Percentiles rank a stretch among this genome's conserved stretches.
Evolutionary conservation across 2,329 filamentous ascomycete species (phyloP).

Genomic region (Fusarium palustre): DNA sequence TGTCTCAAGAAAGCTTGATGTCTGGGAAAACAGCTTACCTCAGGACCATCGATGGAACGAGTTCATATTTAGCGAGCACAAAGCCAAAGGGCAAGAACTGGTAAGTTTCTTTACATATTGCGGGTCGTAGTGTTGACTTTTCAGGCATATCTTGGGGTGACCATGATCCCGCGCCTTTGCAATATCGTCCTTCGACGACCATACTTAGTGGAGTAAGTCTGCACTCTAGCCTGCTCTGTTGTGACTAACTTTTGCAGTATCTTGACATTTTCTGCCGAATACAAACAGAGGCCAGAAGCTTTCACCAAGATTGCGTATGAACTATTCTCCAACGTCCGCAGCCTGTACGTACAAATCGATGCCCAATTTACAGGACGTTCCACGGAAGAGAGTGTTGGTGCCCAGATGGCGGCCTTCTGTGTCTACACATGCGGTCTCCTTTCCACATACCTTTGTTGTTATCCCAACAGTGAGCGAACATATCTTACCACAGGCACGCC

Average conservation of each 20-base stretch:
- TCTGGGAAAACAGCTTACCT: slow-evolving; percentile 64
- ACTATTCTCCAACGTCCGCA: slow-evolving; percentile 62
- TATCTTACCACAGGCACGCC: not conserved
- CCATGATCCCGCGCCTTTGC: slow-evolving; percentile 66
- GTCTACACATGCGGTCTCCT: slow-evolving; percentile 67
- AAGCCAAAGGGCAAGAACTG: slow-evolving; percentile 62
- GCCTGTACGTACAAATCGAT: slow-evolving; percentile 63
- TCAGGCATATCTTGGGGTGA: slow-evolving; percentile 66
- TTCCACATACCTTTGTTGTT: slow-evolving; percentile 64
- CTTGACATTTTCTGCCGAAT: slow-evolving; percentile 56
- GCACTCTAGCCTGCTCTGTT: not conserved
- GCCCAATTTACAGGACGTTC: slow-evolving; percentile 62
- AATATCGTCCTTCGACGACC: slow-evolving; percentile 67
- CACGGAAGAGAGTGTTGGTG: slow-evolving; percentile 62
- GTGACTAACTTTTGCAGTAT: slow-evolving; percentile 52
- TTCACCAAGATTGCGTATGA: slow-evolving; percentile 60
- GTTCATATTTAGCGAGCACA: slow-evolving; percentile 58
- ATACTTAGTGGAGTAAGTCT: slow-evolving; percentile 63
- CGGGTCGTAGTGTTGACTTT: slow-evolving; percentile 12
- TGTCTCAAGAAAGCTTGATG: slow-evolving; percentile 56
- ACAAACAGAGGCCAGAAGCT: slow-evolving; percentile 53
- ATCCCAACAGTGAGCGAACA: slow-evolving; percentile 58
- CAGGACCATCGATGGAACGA: slow-evolving; percentile 61
- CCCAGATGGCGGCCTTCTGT: slow-evolving; percentile 67
- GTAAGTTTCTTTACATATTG: slow-evolving; percentile 48